Conservation (phyloP, 2,329 filamentous ascomycete genomes). For the Fusarium haematococcum region DNA sequence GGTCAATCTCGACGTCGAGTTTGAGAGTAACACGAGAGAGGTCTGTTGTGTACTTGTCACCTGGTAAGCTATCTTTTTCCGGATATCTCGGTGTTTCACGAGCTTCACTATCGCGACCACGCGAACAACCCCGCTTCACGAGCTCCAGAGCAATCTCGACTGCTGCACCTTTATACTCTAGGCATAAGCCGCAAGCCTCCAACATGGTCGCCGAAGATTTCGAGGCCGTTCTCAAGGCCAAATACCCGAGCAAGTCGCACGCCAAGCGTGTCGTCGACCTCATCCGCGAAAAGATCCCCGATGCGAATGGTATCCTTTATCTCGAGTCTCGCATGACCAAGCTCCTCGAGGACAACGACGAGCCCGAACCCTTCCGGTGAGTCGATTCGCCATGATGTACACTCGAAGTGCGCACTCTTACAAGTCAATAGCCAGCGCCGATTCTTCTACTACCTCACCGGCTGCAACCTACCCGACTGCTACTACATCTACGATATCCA, state of each 20-base stretch:
- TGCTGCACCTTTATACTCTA: background rate
- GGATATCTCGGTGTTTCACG: background rate
- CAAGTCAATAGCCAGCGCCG: conserved; percentile 76
- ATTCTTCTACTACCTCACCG: conserved; percentile 94
- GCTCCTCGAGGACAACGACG: conserved; percentile 91
- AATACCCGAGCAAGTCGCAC: conserved; percentile 88
- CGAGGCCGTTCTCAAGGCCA: conserved; percentile 67
- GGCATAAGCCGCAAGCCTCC: background rate
- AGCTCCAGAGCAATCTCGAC: conserved; percentile 15
- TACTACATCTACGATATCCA: conserved; percentile 84
- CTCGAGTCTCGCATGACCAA: conserved; percentile 86
- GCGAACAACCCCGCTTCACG: conserved; percentile 4
- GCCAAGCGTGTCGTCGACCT: conserved; percentile 85
- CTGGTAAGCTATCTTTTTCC: background rate
- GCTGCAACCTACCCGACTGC: conserved; percentile 83
- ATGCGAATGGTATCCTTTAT: conserved; percentile 80
- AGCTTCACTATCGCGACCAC: background rate
- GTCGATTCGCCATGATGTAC: background rate
- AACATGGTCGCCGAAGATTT: conserved; percentile 57
- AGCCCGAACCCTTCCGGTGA: conserved; percentile 82
- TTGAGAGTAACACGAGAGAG: background rate
- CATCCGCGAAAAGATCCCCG: conserved; percentile 75
- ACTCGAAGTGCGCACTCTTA: background rate
- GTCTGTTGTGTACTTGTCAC: background rate
- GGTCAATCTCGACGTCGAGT: background rate